phyloP scores from a whole-genome alignment of 73 alveolate genomes.

The Tetrahymena malaccensis region DNA sequence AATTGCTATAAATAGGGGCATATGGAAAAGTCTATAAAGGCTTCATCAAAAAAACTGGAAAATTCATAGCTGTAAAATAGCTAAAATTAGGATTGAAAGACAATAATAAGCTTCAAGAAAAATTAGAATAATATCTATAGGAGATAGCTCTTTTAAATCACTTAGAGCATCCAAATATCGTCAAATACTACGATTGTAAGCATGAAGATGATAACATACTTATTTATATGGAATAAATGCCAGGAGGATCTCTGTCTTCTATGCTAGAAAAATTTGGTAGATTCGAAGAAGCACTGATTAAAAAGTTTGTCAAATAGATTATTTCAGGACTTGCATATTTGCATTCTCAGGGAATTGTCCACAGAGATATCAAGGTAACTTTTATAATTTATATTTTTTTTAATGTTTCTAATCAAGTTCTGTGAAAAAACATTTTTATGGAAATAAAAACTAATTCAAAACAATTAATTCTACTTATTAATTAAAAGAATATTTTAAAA shows the following conservation, averaged over 20 bases:
- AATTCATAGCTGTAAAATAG: background rate
- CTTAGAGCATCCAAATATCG: conserved; percentile 68
- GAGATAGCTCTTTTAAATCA: conserved; percentile 60
- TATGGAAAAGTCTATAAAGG: background rate
- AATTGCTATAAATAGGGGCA: background rate
- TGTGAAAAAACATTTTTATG: too few species aligned
- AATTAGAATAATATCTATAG: background rate
- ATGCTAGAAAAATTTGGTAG: conserved; percentile 56
- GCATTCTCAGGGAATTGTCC: conserved; percentile 77
- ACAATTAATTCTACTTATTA: too few species aligned
- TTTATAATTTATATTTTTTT: background rate
- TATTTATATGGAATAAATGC: conserved; percentile 64
- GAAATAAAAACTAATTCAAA: too few species aligned
- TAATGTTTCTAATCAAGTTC: background rate
- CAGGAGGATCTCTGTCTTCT: conserved; percentile 64
- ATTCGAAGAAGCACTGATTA: conserved; percentile 55
- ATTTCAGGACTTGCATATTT: conserved; percentile 78
- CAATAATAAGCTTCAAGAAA: background rate
- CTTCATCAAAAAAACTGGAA: background rate
- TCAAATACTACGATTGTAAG: conserved; percentile 60
- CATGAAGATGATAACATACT: conserved; percentile 48
- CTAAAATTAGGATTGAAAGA: background rate
- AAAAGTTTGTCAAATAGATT: conserved; percentile 53
- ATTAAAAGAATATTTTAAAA: too few species aligned
- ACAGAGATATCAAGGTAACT: conserved; percentile 75